A percentile compares a stretch with the other conserved stretches of the same genome.
Conservation (phyloP, 495 filamentous ascomycete species). For the Aspergillus bertholletiae region DNA sequence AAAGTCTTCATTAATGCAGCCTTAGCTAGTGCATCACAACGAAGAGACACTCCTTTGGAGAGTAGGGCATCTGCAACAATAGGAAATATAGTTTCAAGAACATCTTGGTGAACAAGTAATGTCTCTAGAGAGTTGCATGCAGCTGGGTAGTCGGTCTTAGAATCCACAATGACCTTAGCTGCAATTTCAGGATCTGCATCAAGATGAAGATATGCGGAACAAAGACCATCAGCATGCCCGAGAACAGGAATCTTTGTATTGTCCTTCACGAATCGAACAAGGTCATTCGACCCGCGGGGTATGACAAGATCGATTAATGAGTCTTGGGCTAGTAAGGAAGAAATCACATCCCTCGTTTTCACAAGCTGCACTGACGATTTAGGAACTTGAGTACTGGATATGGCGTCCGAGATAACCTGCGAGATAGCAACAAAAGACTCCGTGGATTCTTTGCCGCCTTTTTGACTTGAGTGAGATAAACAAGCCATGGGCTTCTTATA, state of each 20-base stretch:
- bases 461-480: constrained; percentile 4
- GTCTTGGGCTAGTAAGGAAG: constrained; percentile 77
- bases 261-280: constrained; percentile 85
- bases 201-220: constrained; percentile 79
- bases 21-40: constrained; percentile 71
- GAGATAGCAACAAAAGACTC: constrained; percentile 91
- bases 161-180: constrained; percentile 78
- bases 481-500: not conserved
- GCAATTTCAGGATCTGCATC: constrained; percentile 72
- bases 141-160: constrained; percentile 92
- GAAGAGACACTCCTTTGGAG: constrained; percentile 73
- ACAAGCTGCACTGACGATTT: constrained; percentile 88
- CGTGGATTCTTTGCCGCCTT: constrained; percentile 90
- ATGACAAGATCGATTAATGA: constrained; percentile 91
- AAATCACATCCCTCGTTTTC: constrained; percentile 82
- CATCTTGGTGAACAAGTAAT: constrained; percentile 74
- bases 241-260: constrained; percentile 93
- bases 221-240: constrained; percentile 94
- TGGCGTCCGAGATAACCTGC: constrained; percentile 73
- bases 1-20: constrained; percentile 48
- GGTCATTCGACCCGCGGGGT: constrained; percentile 87
- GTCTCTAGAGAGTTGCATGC: constrained; percentile 94
- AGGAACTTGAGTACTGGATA: constrained; percentile 74
- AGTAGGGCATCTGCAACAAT: constrained; percentile 67
- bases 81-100: constrained; percentile 67